Evolutionary conservation across 1,284 basidiomycete genomes (phyloP).

Genomic region (Pterula multifida): DNA sequence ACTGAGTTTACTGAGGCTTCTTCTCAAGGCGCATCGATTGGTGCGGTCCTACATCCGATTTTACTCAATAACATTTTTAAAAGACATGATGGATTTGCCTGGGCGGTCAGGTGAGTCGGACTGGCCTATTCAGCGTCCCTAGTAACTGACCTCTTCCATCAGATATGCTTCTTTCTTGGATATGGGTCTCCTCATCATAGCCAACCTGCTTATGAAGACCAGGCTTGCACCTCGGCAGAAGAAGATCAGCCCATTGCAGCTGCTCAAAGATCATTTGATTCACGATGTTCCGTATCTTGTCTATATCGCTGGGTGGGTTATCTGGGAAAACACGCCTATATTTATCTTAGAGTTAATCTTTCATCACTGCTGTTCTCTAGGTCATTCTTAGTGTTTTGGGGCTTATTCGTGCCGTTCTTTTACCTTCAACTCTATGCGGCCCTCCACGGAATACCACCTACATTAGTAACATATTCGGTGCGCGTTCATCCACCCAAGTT

Average conservation of each 20-base stretch:
- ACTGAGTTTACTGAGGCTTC: conserved; percentile 2
- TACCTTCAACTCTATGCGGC: conserved; percentile 31
- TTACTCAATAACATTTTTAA: conserved; percentile 33
- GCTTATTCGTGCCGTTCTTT: conserved; percentile 29
- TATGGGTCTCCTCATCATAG: conserved; percentile 21
- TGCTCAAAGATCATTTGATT: conserved; percentile 16
- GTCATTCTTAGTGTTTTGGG: conserved; percentile 17
- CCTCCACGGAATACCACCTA: conserved; percentile 21
- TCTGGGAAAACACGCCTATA: background rate
- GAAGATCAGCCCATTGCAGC: conserved; percentile 11
- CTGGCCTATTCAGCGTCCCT: background rate
- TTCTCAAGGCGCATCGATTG: conserved; percentile 25
- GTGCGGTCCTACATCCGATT: conserved; percentile 34
- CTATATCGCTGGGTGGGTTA: conserved; percentile 9
- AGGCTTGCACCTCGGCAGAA: conserved; percentile 18
- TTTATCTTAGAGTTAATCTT: conserved; percentile 1
- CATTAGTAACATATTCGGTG: conserved; percentile 28
- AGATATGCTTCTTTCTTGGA: conserved; percentile 25
- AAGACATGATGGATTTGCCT: conserved; percentile 22
- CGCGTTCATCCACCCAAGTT: background rate
- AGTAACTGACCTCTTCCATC: conserved; percentile 4
- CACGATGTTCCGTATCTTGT: conserved; percentile 10
- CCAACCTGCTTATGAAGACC: conserved; percentile 26
- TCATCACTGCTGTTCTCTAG: conserved; percentile 9
- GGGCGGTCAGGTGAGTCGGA: conserved; percentile 22